These are phyloP conservation scores for Tolypocladium tropicale DNA, from an alignment of 2,329 filamentous ascomycete species.

Conservation along the genomic window DNA sequence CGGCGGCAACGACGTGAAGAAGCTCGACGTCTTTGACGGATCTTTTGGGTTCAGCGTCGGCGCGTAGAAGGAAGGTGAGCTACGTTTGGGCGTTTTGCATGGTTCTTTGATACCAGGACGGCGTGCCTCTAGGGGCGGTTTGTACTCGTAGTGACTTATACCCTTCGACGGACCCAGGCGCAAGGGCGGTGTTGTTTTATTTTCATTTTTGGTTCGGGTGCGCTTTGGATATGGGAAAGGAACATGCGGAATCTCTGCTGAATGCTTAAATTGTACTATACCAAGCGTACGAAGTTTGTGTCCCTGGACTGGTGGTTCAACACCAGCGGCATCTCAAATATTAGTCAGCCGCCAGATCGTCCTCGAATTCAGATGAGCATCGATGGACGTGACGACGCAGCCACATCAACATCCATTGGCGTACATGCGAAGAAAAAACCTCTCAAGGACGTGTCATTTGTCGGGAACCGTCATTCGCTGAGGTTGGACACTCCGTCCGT, in stretches of 20 bases:
- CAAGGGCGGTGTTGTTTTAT: neutral
- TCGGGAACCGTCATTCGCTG: too few species aligned
- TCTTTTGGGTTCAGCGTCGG: slow-evolving; percentile 50
- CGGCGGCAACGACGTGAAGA: slow-evolving; percentile 29
- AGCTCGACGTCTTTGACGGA: slow-evolving; percentile 47
- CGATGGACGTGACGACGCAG: neutral
- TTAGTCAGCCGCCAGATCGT: neutral
- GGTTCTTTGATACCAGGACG: neutral
- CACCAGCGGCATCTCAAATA: neutral
- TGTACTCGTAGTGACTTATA: neutral
- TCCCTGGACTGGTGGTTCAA: neutral
- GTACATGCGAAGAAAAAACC: neutral
- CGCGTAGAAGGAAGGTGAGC: slow-evolving; percentile 8
- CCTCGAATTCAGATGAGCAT: neutral
- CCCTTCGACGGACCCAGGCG: neutral
- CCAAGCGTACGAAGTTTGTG: neutral
- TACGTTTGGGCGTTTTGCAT: neutral
- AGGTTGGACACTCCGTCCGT: too few species aligned
- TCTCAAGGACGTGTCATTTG: neutral
- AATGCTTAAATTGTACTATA: neutral
- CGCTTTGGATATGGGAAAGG: neutral
- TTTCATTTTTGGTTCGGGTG: too few species aligned
- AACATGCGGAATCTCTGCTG: neutral
- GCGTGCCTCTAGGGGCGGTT: neutral
- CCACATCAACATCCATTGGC: neutral